phyloP scores from a whole-genome alignment of 148 eudicot genomes.

The Cornus suecica region DNA sequence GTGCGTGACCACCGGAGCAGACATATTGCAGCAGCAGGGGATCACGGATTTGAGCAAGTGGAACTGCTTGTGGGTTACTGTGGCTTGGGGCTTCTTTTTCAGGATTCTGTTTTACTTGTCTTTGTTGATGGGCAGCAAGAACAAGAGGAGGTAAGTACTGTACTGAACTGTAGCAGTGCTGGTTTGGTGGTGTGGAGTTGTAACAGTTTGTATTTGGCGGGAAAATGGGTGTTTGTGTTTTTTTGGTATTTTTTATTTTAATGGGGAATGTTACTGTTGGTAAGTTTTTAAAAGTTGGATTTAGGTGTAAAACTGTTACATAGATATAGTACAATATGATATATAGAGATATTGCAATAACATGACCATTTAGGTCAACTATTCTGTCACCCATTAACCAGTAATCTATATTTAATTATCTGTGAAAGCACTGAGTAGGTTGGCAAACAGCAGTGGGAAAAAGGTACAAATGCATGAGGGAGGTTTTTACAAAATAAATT shows the following conservation, averaged over 20 bases:
- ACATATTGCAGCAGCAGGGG: conserved; percentile 68
- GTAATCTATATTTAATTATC: too few species aligned
- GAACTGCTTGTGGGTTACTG: conserved; percentile 66
- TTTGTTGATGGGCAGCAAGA: conserved; percentile 70
- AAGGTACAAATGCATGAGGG: too few species aligned
- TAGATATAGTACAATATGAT: too few species aligned
- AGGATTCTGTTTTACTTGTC: conserved; percentile 68
- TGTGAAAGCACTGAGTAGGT: too few species aligned
- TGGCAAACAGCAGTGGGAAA: too few species aligned
- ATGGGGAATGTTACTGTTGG: too few species aligned
- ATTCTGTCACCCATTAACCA: not conserved
- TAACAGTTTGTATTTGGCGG: not conserved
- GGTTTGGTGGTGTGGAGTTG: not conserved
- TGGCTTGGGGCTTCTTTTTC: conserved; percentile 93
- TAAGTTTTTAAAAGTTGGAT: conserved; percentile 8
- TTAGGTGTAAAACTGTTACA: conserved; percentile 14
- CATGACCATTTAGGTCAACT: not conserved
- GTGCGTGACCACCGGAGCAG: conserved; percentile 72
- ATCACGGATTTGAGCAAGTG: conserved; percentile 66
- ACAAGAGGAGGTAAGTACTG: conserved; percentile 66
- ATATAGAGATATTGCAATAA: not conserved
- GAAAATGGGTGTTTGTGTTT: not conserved
- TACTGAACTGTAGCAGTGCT: too few species aligned
- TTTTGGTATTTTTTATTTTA: not conserved
- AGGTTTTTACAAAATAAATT: too few species aligned